A percentile compares a stretch with the other conserved stretches of the same genome.
These are phyloP conservation scores for Solanum okadae DNA, from an alignment of 257 asterid species.

Conservation along the genomic window DNA sequence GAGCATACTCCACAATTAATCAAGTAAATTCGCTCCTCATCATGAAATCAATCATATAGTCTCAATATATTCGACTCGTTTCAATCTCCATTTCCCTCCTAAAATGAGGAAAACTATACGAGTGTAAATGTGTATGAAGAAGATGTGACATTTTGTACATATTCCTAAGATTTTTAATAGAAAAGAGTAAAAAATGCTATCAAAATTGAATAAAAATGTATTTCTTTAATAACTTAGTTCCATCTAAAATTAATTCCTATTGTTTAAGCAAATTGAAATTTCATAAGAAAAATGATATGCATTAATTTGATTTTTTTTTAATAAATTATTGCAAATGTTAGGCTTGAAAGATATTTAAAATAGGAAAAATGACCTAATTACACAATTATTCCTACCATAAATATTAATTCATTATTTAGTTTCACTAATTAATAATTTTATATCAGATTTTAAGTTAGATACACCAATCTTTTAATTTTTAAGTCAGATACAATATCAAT, in stretches of 20 bases:
- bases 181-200: too few relatives aligned
- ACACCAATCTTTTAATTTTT: too few relatives aligned
- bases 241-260: too few relatives aligned
- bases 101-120: conserved; percentile 22
- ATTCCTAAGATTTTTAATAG: not conserved
- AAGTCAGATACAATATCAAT: not conserved
- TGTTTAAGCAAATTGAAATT: not conserved
- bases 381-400: not conserved
- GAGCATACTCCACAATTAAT: conserved; percentile 88
- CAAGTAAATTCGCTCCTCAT: conserved; percentile 54
- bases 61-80: conserved; percentile 54
- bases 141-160: not conserved
- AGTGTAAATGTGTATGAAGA: not conserved
- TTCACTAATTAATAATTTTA: not conserved
- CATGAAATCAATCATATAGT: conserved; percentile 85
- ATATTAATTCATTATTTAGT: too few relatives aligned
- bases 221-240: not conserved
- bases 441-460: too few relatives aligned
- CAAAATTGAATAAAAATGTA: not conserved
- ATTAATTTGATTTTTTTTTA: too few relatives aligned
- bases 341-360: not conserved
- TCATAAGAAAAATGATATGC: not conserved
- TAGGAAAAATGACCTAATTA: not conserved
- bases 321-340: too few relatives aligned
- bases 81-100: conserved; percentile 94